Evolutionary conservation across 371 early-diverging fungal genomes (phyloP).

Genomic region (Enterospora canceri): DNA sequence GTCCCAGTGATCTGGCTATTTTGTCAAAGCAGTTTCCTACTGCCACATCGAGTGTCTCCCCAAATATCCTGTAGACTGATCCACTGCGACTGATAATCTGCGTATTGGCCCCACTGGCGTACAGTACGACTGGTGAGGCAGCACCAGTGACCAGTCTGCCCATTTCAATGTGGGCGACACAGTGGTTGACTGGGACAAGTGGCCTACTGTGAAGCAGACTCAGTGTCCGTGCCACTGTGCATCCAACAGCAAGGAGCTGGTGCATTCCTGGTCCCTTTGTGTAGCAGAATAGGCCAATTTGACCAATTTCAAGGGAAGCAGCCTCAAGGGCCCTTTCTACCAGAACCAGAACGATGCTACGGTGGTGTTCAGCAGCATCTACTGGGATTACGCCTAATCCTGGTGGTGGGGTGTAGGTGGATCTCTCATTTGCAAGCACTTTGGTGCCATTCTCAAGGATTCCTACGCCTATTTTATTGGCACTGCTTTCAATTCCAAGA

Average conservation of each 20-base stretch:
- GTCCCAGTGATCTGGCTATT: conserved; percentile 75
- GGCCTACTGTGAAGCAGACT: conserved; percentile 77
- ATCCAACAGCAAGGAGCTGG: conserved; percentile 76
- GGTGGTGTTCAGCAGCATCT: conserved; percentile 88
- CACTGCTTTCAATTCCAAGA: conserved; percentile 74
- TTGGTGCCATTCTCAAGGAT: conserved; percentile 61
- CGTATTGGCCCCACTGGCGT: conserved; percentile 98
- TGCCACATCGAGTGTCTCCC: conserved; percentile 96
- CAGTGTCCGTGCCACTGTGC: conserved; percentile 81
- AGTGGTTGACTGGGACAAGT: conserved; percentile 91
- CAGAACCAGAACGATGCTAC: conserved; percentile 65
- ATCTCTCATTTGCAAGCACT: conserved; percentile 75
- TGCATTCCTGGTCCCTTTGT: conserved; percentile 99
- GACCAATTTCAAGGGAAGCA: conserved; percentile 63
- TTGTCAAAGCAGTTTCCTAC: conserved; percentile 95
- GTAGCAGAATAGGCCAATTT: conserved; percentile 80
- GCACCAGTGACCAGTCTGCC: conserved; percentile 91
- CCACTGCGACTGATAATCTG: conserved; percentile 88
- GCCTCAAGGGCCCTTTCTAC: conserved; percentile 66
- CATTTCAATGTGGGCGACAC: conserved; percentile 98
- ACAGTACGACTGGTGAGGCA: conserved; percentile 82
- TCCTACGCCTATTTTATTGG: conserved; percentile 96
- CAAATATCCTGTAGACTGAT: conserved; percentile 75
- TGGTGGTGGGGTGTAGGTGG: conserved; percentile 86
- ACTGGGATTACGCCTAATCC: conserved; percentile 89